These are phyloP conservation scores for Liquidambar formosana DNA, from an alignment of 164 flowering plant genomes.

Conservation along the genomic window DNA sequence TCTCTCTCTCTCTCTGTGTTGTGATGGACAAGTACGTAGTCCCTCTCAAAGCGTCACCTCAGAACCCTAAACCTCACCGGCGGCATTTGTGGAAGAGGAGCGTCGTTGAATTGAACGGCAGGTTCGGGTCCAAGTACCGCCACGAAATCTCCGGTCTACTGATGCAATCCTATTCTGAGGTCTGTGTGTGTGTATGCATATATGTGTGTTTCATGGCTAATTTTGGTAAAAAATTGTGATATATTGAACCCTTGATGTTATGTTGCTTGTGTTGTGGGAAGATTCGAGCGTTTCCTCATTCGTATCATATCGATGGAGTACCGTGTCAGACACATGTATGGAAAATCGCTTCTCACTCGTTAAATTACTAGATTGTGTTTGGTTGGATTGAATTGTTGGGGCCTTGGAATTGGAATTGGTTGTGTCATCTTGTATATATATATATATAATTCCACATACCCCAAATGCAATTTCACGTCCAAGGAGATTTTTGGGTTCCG, in stretches of 20 bases:
- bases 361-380: background rate
- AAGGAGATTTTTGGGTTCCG: too few relatives aligned
- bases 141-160: conserved; percentile 42
- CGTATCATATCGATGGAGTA: conserved; percentile 42
- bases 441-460: too few relatives aligned
- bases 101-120: conserved; percentile 48
- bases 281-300: conserved; percentile 59
- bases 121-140: conserved; percentile 40
- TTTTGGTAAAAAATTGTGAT: background rate
- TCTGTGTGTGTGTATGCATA: too few relatives aligned
- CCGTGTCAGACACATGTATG: conserved; percentile 57
- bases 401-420: background rate
- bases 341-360: background rate
- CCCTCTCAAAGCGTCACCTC: conserved; percentile 2
- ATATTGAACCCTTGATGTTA: conserved; percentile 2
- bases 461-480: too few relatives aligned
- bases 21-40: conserved; percentile 13
- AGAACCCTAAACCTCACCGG: conserved; percentile 8
- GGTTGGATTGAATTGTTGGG: background rate
- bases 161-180: conserved; percentile 57
- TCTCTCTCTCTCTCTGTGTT: background rate
- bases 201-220: background rate
- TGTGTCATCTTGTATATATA: background rate
- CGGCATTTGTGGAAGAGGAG: conserved; percentile 51
- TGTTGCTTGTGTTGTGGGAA: conserved; percentile 11